These are phyloP conservation scores for Penicillium corylophilum DNA, from an alignment of 2,329 filamentous ascomycete species.

Conservation along the genomic window DNA sequence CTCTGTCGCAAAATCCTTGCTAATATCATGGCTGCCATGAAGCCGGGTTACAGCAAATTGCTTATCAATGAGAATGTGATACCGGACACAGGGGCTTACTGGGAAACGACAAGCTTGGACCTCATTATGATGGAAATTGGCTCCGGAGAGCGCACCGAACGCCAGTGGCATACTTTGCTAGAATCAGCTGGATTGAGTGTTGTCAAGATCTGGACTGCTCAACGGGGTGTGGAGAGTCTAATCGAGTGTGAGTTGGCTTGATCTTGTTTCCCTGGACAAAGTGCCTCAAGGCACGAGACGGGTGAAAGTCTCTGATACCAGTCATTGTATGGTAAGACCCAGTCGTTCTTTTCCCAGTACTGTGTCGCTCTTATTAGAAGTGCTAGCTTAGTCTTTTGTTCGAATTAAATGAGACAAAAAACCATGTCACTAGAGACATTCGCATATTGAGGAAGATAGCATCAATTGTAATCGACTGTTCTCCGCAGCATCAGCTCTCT, in stretches of 20 bases:
- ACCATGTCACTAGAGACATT: too few species aligned
- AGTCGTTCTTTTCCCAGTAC: too few species aligned
- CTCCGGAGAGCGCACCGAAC: conserved; percentile 41
- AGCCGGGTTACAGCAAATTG: conserved; percentile 41
- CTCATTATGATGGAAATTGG: conserved; percentile 47
- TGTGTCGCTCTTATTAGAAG: too few species aligned
- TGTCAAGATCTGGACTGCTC: conserved; percentile 31
- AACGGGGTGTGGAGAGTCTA: conserved; percentile 23
- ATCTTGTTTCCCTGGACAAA: too few species aligned
- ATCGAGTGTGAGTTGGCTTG: conserved; percentile 26
- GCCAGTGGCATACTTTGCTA: conserved; percentile 37
- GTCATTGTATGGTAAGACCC: too few species aligned
- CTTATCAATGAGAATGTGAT: conserved; percentile 47
- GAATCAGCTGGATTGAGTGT: conserved; percentile 39
- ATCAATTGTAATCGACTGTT: too few species aligned
- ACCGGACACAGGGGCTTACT: conserved; percentile 35
- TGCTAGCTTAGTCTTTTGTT: too few species aligned
- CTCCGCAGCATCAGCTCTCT: too few species aligned
- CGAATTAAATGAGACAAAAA: too few species aligned
- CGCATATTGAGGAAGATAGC: too few species aligned
- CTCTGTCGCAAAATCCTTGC: conserved; percentile 29
- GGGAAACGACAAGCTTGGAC: conserved; percentile 39
- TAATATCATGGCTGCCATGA: conserved; percentile 31
- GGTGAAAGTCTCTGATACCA: too few species aligned
- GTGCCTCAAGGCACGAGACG: too few species aligned